Evolutionary conservation across 2,329 filamentous ascomycete species (phyloP), one percentile per base, ranked within the genome.

Genomic region (Fusarium brevicatenulatum): DNA sequence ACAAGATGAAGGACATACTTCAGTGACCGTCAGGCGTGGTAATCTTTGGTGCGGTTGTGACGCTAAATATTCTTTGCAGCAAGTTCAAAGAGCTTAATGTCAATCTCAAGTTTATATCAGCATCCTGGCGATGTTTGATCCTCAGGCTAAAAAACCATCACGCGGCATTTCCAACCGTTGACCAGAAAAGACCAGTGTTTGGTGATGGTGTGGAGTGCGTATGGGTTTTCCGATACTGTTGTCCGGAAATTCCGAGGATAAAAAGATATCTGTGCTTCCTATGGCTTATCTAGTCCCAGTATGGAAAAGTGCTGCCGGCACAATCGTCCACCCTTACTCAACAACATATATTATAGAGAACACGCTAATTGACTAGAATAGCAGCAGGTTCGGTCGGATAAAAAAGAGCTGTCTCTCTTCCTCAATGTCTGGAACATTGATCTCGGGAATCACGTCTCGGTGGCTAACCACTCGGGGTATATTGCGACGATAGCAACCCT

Each of bases 101-200:
- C 8, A 19, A 23, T 15, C 2, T 19, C 8, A 15, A 23, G 2
- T 9, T 19, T 15, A 19, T 10, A 5, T 23, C 0, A 2, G 12
- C 2, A 2, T 50, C 7, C 5, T 10, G 19, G 1, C 0, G 13
- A 23, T 3, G 0, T 11, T 15, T 2, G 2, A 23, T 19, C 30
- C 11, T 15, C 3, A 7, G 16, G n/a, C n/a, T 25, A 25, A 25
- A 25, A 23, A 10, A 2, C 2, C 19, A 23, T 23, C 11, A 1
- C 3, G 4, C 1, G n/a, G 2, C 13, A 1, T 50, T 23, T 23
- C 30, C 32, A 7, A 23, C 5, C 11, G n/a, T 34, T 34, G 47
- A 13, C 5, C 16, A 1, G 3, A 23, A 12, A 19, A 1, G 16
- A 18, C 6, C 16, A 9, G 21, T 19, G 11, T 23, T 23, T 18